phyloP scores from a whole-genome alignment of 2,329 filamentous ascomycete species.

The Coleophoma cylindrospora region DNA sequence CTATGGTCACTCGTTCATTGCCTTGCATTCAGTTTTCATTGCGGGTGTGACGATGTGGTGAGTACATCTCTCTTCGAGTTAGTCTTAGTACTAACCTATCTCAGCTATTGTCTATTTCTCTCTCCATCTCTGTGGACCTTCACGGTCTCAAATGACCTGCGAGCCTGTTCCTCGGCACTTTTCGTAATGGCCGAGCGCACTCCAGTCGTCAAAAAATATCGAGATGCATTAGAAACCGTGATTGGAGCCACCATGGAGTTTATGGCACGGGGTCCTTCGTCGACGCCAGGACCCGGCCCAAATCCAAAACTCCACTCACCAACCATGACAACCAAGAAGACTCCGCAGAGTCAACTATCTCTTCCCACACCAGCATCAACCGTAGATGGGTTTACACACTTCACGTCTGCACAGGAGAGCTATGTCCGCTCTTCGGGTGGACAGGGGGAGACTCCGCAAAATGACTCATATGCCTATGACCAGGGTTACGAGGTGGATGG shows the following conservation, averaged over 20 bases:
- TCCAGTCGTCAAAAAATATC: constrained; percentile 36
- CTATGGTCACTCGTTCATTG: constrained; percentile 37
- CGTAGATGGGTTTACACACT: constrained; percentile 5
- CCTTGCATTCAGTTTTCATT: constrained; percentile 37
- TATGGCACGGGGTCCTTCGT: constrained; percentile 6
- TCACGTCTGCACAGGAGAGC: constrained; percentile 11
- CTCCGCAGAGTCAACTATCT: constrained; percentile 1
- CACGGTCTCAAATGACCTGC: constrained; percentile 19
- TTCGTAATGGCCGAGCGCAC: constrained; percentile 41
- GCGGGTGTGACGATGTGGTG: constrained; percentile 33
- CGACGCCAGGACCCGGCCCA: not conserved
- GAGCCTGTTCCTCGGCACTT: constrained; percentile 36
- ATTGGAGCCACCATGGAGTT: constrained; percentile 36
- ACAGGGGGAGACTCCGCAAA: not conserved
- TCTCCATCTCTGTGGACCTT: constrained; percentile 19
- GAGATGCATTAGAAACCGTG: constrained; percentile 35
- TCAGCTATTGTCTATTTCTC: constrained; percentile 20
- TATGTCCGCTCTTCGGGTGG: constrained; percentile 7
- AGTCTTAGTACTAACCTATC: too few relatives aligned
- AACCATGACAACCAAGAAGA: not conserved
- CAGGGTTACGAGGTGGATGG: constrained; percentile 4
- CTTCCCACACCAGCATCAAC: constrained; percentile 1
- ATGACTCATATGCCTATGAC: constrained; percentile 3
- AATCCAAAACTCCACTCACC: not conserved
- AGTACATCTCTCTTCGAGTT: not conserved